phyloP scores from a whole-genome alignment of 768 basidiomycete species.

The Collybia nuda region DNA sequence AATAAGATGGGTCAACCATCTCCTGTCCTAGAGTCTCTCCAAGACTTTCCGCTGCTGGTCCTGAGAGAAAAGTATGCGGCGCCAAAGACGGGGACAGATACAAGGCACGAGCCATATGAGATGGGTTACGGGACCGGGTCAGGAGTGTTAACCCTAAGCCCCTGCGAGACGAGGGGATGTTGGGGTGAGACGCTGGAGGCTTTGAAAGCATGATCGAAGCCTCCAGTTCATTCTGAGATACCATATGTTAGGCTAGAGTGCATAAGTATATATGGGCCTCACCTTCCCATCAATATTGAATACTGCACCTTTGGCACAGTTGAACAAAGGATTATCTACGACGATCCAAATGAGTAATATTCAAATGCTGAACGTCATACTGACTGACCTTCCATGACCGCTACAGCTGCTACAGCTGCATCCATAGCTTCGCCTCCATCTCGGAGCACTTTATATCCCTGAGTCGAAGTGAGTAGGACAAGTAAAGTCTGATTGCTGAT shows the following conservation, averaged over 20 bases:
- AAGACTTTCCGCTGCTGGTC: constrained; percentile 57
- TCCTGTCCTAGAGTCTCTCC: constrained; percentile 53
- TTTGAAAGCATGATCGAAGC: constrained; percentile 79
- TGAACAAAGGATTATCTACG: constrained; percentile 76
- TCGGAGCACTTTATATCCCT: constrained; percentile 63
- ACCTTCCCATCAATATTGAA: constrained; percentile 83
- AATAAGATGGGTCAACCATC: constrained; percentile 75
- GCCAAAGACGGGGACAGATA: constrained; percentile 66
- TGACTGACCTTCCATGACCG: constrained; percentile 64
- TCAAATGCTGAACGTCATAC: too few relatives aligned
- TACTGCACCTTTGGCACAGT: constrained; percentile 78
- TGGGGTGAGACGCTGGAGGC: constrained; percentile 65
- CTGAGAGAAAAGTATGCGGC: constrained; percentile 74
- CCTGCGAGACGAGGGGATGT: constrained; percentile 57
- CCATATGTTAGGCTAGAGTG: not conserved
- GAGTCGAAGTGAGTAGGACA: not conserved
- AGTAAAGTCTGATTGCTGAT: not conserved
- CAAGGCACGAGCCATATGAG: constrained; percentile 63
- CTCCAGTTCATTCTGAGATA: constrained; percentile 73
- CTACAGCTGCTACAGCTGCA: constrained; percentile 74
- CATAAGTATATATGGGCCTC: constrained; percentile 3
- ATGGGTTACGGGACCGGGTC: constrained; percentile 70
- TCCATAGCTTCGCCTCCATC: constrained; percentile 82
- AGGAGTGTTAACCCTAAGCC: constrained; percentile 67
- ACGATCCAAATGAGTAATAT: not conserved